Base-by-base conservation (phyloP, 1,284 basidiomycete genomes). In the Pyrrhoderma lamaoense region DNA sequence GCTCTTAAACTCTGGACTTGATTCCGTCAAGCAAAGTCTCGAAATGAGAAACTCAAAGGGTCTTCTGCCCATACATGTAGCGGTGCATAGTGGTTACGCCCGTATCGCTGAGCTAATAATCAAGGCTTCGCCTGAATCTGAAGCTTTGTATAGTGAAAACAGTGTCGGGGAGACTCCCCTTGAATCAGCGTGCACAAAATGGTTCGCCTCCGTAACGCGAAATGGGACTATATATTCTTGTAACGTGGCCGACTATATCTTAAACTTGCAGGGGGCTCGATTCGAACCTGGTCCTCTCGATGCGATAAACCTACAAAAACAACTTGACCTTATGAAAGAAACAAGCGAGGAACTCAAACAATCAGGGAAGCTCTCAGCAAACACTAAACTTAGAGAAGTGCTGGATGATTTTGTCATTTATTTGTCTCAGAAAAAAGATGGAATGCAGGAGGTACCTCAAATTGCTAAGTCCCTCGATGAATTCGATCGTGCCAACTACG, bases 111-210 rank as follows among this genome's bases (percentile, higher is more conserved):
- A 66, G 19, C 45, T 68, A 13, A 61, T 81, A 22, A 56, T 75
- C 22, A 62, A 65, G 1, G 64, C 63, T 2, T 64, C 65, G 0
- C 53, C 42, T 40, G 43, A 21, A 19, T 23, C 63, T 0, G 68
- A 72, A 19, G 66, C 63, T 0, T 60, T 79, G 3, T 65, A 67
- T 49, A 62, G 68, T 36, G 78, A 81, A 59, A 73, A 80, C 56
- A 72, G 72, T 18, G 74, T 80, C 4, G 80, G 79, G 2, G 70
- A 74, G 50, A 77, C 75, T 0, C 68, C 75, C 0, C 56, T 75
- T 3, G 80, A 81, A 52, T 68, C 71, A 36, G 68, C 69, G 2
- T 46, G 49, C 8, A 60, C 57, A 19, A 42, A 59, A 13, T 57
- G 54, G 44, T 59, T 68, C 16, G 51, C 53, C 1, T 9, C 23